phyloP scores from a whole-genome alignment of 2,329 filamentous ascomycete genomes.

The Xylaria multiplex region DNA sequence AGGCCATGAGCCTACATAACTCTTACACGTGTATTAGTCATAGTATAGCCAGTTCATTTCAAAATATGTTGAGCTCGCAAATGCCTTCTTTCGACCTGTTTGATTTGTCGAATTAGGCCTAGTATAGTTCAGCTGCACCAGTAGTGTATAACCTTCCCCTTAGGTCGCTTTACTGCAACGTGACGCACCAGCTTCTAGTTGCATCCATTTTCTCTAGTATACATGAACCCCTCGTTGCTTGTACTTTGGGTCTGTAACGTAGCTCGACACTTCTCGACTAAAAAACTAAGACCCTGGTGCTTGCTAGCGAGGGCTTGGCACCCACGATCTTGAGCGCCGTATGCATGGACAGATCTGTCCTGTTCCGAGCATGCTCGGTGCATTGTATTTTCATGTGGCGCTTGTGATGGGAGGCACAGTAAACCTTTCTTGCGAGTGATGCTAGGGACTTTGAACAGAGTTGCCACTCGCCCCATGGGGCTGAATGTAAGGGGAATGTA shows the following conservation, averaged over 20 bases:
- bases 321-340: slow-evolving; percentile 30
- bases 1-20: not conserved
- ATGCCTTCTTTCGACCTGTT: not conserved
- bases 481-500: not conserved
- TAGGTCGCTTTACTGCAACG: slow-evolving; percentile 31
- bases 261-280: slow-evolving; percentile 12
- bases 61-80: not conserved
- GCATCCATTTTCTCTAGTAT: slow-evolving; percentile 10
- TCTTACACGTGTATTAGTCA: not conserved
- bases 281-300: slow-evolving; percentile 24
- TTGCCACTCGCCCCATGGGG: not conserved
- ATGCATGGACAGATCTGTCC: slow-evolving; percentile 32
- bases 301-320: slow-evolving; percentile 30
- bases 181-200: slow-evolving; percentile 30
- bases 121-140: not conserved
- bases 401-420: slow-evolving; percentile 6
- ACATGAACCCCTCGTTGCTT: slow-evolving; percentile 22
- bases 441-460: not conserved
- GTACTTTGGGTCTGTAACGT: slow-evolving; percentile 33
- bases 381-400: slow-evolving; percentile 1
- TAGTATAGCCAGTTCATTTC: not conserved
- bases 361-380: slow-evolving; percentile 5
- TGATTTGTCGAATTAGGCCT: slow-evolving; percentile 7
- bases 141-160: slow-evolving; percentile 12
- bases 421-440: not conserved